Base-by-base conservation (phyloP, 2,329 filamentous ascomycete genomes). In the Karstenula rhodostoma region DNA sequence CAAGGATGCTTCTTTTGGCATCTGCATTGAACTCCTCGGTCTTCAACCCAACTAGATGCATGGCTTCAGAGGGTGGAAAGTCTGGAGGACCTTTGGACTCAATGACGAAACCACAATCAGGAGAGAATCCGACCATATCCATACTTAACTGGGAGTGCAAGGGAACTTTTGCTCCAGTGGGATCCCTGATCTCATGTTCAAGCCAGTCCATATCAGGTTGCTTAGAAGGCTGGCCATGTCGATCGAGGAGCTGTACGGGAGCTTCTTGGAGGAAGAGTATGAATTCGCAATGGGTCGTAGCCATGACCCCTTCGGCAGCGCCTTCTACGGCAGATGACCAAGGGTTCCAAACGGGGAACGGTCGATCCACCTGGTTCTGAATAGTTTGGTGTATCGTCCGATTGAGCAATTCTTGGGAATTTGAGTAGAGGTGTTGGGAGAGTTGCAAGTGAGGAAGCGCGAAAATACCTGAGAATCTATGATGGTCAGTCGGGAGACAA, bases 191-290 rank as follows among this genome's bases (percentile, higher is more conserved):
- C 66, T 90, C 87, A 37, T 83, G 73, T 66, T 90, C 87, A 19
- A 89, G 82, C 67, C 81, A 81, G 33, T 81, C 75, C 54, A 87
- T 73, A 32, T 82, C 66, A 5, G 69, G 49, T 13, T 59, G 57
- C 27, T 54, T 59, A n/a, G 54, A 37, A 29, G 65, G 63, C 23
- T 70, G 62, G 25, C 69, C 72, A n/a, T 63, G 67, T 25, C 57
- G 64, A 12, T 65, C 65, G 3, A 63, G 61, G 57, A 67, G 72
- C 6, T 60, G 53, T 2, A 77, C 54, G 1, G 87, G 86, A 63
- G 90, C 85, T 43, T 94, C 84, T 74, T 98, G 95, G 32, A 94
- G 82, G 76, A 94, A 98, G 57, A 96, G 81, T 52, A 99, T 81
- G 72, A 93, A 93, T 77, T 99, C 95, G 83, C 95, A 99, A 68